Percentiles rank a stretch among this genome's conserved stretches.
These are phyloP conservation scores for Dalechampia spathulata DNA, from an alignment of 441 rosid species.

Conservation along the genomic window DNA sequence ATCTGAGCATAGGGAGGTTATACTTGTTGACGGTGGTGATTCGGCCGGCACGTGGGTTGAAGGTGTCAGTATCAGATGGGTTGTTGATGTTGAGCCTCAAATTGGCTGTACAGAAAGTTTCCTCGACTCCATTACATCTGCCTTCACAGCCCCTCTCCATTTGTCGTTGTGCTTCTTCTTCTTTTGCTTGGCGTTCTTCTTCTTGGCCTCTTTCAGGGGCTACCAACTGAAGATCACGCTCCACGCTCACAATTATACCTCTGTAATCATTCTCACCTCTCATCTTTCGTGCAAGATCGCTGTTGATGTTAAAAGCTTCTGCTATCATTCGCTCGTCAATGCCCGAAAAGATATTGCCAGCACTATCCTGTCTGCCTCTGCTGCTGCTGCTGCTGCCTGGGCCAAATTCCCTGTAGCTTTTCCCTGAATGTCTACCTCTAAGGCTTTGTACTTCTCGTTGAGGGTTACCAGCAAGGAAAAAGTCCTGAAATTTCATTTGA, in stretches of 20 bases:
- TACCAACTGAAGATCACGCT: conserved; percentile 33
- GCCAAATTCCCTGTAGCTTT: neutral
- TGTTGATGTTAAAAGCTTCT: conserved; percentile 43
- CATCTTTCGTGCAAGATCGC: conserved; percentile 31
- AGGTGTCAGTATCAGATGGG: conserved; percentile 57
- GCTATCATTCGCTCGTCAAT: conserved; percentile 39
- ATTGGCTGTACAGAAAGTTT: conserved; percentile 58
- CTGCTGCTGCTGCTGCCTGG: conserved; percentile 8
- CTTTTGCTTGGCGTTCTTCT: conserved; percentile 23
- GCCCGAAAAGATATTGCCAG: conserved; percentile 34
- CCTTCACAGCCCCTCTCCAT: neutral
- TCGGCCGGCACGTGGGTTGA: conserved; percentile 50
- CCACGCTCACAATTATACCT: conserved; percentile 46
- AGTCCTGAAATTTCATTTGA: conserved; percentile 25
- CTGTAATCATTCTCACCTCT: conserved; percentile 31
- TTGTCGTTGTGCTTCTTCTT: conserved; percentile 12
- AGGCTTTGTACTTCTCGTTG: conserved; percentile 24
- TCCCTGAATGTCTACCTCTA: neutral
- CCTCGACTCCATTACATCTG: conserved; percentile 47
- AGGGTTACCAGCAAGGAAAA: conserved; percentile 63
- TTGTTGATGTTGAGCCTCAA: conserved; percentile 46
- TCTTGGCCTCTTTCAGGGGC: conserved; percentile 33
- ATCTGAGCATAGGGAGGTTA: conserved; percentile 50
- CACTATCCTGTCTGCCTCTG: neutral
- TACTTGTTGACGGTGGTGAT: conserved; percentile 44